phyloP scores from a whole-genome alignment of 2,329 filamentous ascomycete species.

The Stagonosporopsis rhizophila region DNA sequence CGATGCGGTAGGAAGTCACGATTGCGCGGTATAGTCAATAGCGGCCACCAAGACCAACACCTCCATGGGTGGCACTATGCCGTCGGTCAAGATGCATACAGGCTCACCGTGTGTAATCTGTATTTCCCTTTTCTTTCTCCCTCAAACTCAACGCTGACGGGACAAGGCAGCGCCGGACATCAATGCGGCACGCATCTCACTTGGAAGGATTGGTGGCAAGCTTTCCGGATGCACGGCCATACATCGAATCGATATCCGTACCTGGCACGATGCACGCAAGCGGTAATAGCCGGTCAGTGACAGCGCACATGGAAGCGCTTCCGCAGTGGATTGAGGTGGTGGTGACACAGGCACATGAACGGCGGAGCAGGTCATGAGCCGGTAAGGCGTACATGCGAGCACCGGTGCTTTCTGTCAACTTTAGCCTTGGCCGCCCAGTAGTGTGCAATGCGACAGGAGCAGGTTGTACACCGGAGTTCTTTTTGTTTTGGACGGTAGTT shows the following conservation, averaged over 20 bases:
- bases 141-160: background rate
- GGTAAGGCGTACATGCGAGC: background rate
- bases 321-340: background rate
- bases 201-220: background rate
- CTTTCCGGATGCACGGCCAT: background rate
- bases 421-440: background rate
- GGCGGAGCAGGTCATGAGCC: background rate
- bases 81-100: background rate
- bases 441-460: background rate
- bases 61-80: background rate
- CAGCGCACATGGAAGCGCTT: conserved; percentile 9
- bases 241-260: background rate
- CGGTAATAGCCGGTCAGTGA: conserved; percentile 4
- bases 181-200: background rate
- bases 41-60: too few relatives aligned
- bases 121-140: background rate
- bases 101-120: background rate
- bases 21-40: too few relatives aligned
- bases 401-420: background rate
- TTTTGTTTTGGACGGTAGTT: background rate
- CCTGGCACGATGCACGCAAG: background rate
- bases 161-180: background rate
- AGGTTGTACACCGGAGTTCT: background rate
- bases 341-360: conserved; percentile 4
- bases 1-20: too few relatives aligned